Conservation (phyloP, 345 rosid genomes). For the Rhodamnia argentea region DNA sequence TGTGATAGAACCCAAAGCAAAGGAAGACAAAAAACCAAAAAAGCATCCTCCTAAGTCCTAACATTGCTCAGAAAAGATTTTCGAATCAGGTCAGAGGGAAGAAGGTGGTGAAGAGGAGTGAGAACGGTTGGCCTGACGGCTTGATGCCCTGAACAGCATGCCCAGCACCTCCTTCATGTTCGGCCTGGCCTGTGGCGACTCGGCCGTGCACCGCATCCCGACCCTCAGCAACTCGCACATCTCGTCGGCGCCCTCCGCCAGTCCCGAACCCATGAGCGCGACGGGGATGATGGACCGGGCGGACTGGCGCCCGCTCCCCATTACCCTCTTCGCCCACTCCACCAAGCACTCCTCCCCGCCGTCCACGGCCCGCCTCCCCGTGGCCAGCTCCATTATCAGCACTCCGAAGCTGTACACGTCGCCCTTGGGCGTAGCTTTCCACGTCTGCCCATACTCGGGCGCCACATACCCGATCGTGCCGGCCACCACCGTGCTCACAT, state of each 20-base stretch:
- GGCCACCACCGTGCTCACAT: constrained; percentile 85
- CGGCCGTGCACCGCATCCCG: constrained; percentile 66
- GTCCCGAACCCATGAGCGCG: constrained; percentile 48
- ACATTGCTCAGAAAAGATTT: neutral
- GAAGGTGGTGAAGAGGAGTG: constrained; percentile 23
- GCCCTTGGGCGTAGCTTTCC: constrained; percentile 89
- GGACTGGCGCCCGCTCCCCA: constrained; percentile 24
- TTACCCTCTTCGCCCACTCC: constrained; percentile 71
- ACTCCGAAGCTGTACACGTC: constrained; percentile 95
- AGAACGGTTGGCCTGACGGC: constrained; percentile 14
- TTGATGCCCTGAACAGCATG: constrained; percentile 40
- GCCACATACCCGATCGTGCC: constrained; percentile 94
- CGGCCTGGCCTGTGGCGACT: constrained; percentile 74
- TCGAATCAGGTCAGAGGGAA: neutral
- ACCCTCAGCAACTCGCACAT: constrained; percentile 52
- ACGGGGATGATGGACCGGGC: constrained; percentile 29
- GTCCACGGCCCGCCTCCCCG: constrained; percentile 76
- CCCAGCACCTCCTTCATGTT: constrained; percentile 82
- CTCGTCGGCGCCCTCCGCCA: constrained; percentile 54
- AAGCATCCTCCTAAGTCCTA: too few relatives aligned
- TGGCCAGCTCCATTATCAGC: constrained; percentile 77
- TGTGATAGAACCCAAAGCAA: neutral
- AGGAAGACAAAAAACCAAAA: too few relatives aligned
- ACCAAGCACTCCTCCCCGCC: constrained; percentile 92
- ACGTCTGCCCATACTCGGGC: constrained; percentile 91